These are phyloP conservation scores for Argentina anserina DNA, from an alignment of 306 rosid genomes.

Conservation along the genomic window DNA sequence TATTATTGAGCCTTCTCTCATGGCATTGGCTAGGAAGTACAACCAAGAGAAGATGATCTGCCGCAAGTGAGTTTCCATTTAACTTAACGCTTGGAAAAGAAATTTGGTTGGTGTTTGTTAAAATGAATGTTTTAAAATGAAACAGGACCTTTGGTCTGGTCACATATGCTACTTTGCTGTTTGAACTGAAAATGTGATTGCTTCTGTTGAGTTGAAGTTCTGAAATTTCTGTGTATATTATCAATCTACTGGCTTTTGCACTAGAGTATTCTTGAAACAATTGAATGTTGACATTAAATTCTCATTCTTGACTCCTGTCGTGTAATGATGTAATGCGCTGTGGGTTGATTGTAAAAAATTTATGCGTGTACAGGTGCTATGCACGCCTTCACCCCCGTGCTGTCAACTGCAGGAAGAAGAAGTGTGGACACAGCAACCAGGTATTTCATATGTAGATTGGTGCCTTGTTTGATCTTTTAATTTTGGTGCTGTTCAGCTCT, in stretches of 20 bases:
- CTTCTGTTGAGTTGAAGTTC: neutral
- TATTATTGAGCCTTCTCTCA: constrained; percentile 91
- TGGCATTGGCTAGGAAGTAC: constrained; percentile 96
- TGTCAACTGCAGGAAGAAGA: constrained; percentile 99
- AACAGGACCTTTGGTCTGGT: neutral
- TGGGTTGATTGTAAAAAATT: neutral
- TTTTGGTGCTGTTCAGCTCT: neutral
- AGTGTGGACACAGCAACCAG: constrained; percentile 99
- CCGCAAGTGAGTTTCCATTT: constrained; percentile 67
- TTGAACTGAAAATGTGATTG: neutral
- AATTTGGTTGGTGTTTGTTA: neutral
- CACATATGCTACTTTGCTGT: neutral
- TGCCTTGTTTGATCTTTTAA: neutral
- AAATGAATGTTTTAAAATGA: neutral
- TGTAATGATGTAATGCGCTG: neutral
- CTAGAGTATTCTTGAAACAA: too few relatives aligned
- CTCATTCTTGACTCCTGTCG: neutral
- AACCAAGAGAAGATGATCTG: constrained; percentile 94
- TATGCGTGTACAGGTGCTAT: constrained; percentile 54
- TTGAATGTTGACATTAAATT: too few relatives aligned
- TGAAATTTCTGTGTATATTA: neutral
- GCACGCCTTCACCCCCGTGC: constrained; percentile 98
- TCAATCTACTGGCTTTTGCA: neutral
- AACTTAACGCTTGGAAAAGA: neutral
- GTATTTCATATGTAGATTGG: constrained; percentile 14